phyloP scores from a whole-genome alignment of 1,284 basidiomycete genomes.

The Puccinia hordei region DNA sequence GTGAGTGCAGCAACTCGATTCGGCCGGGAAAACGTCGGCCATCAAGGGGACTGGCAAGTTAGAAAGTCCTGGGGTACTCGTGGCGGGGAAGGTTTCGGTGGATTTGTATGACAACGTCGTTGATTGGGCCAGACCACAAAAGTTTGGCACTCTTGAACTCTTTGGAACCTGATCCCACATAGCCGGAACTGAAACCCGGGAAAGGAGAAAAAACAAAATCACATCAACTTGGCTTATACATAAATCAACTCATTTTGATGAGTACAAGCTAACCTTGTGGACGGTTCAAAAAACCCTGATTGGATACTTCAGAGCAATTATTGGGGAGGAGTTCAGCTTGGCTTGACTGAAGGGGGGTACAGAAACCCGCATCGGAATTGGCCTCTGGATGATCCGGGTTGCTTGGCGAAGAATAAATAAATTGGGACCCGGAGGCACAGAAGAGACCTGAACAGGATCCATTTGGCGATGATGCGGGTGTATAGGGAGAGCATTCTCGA shows the following conservation, averaged over 20 bases:
- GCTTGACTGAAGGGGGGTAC: neutral
- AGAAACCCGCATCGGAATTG: neutral
- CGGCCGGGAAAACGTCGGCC: neutral
- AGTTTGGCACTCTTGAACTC: neutral
- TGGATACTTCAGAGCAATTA: neutral
- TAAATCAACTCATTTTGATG: neutral
- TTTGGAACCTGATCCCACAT: neutral
- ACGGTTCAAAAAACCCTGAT: neutral
- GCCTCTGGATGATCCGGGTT: constrained; percentile 9
- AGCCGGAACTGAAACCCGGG: neutral
- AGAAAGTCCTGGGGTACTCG: neutral
- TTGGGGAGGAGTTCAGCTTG: neutral
- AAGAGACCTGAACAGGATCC: constrained; percentile 11
- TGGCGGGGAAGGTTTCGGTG: neutral
- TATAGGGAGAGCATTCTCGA: neutral
- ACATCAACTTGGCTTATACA: neutral
- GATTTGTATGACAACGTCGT: neutral
- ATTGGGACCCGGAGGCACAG: neutral
- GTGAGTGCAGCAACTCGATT: neutral
- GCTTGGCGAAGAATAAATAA: neutral
- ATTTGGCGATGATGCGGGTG: constrained; percentile 10
- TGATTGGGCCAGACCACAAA: neutral
- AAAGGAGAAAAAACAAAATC: neutral
- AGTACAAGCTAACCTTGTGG: neutral
- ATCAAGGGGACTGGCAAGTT: neutral